Evolutionary conservation across 768 basidiomycete species (phyloP), one percentile per base, ranked within the genome.

Genomic region (Macrolepiota fuliginosa): DNA sequence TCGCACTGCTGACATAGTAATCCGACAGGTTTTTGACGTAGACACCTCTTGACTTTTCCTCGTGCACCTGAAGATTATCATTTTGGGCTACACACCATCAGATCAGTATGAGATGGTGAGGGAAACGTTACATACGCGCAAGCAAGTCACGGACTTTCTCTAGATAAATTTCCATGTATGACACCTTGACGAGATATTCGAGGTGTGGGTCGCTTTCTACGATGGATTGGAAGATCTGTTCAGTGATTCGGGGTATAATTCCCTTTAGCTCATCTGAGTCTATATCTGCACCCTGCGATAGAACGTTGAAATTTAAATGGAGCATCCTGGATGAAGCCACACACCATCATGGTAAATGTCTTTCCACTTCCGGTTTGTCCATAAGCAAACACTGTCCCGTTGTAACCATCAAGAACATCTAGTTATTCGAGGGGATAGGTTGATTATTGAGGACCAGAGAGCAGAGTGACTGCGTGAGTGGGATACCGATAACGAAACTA

Each of bases 81-180:
- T 99, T 97, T 78, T 96, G 93, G 40, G 97, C 96, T 88, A 62
- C 12, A 62, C 49, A 64, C 50, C 64, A 39, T 32, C 58, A 57
- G 67, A 55, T 49, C 37, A 55, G 22, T 12, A 22, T 54, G 15
- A 65, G 45, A 27, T 61, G 45, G 37, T 10, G 37, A 19, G 1
- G 39, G 36, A 36, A 36, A 29, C 6, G 25, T 6, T 27, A 84
- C 96, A 71, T 74, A 98, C 96, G 97, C 63, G 94, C 90, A 57
- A 99, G 83, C 58, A 99, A 77, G 82, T 99, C 97, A 56, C 96
- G 85, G 66, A 99, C 94, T 64, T 90, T 87, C 76, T 99, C 97
- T 63, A 98, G 83, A 75, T 99, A 99, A 62, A 99, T 98, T 78
- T 99, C 97, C 96, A 99, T 98, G 75, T 98, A 99, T 37, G 94